These are phyloP conservation scores for Thraustochytrium sp. DNA, from an alignment of 352 stramenopile species.

Conservation along the genomic window DNA sequence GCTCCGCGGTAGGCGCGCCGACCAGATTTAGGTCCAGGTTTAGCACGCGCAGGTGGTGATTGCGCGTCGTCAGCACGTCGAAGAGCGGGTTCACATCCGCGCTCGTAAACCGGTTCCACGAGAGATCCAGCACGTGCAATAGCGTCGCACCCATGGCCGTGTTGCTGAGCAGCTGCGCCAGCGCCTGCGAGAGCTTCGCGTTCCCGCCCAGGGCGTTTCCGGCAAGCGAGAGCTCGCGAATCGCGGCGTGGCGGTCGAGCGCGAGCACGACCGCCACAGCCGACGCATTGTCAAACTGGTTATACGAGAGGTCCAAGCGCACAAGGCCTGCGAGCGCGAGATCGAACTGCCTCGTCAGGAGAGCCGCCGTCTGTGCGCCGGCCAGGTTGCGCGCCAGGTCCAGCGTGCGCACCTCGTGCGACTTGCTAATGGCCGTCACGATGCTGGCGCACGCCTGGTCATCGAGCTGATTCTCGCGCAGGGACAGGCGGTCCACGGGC, in stretches of 20 bases:
- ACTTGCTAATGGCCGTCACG: not conserved
- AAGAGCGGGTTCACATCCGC: not conserved
- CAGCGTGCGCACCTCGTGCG: not conserved
- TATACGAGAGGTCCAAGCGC: not conserved
- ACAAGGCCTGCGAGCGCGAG: not conserved
- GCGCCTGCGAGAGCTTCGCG: not conserved
- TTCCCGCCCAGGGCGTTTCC: not conserved
- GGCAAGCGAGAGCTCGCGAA: not conserved
- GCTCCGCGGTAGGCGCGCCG: not conserved
- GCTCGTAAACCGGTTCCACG: not conserved
- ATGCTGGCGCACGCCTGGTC: not conserved
- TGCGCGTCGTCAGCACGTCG: not conserved
- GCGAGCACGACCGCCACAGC: not conserved
- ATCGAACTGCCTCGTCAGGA: not conserved
- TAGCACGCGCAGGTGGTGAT: not conserved
- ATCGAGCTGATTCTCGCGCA: conserved; percentile 2
- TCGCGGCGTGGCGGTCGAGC: not conserved
- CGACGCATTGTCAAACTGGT: not conserved
- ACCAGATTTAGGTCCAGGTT: not conserved
- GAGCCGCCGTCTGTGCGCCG: not conserved
- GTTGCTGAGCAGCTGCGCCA: not conserved
- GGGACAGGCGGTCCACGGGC: not conserved
- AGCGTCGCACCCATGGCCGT: not conserved
- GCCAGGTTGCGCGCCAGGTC: not conserved
- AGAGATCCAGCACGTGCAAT: not conserved